Percentiles rank a stretch among this genome's conserved stretches.
These are phyloP conservation scores for Conidiobolus incongruus DNA, from an alignment of 371 early-diverging fungal genomes.

Conservation along the genomic window DNA sequence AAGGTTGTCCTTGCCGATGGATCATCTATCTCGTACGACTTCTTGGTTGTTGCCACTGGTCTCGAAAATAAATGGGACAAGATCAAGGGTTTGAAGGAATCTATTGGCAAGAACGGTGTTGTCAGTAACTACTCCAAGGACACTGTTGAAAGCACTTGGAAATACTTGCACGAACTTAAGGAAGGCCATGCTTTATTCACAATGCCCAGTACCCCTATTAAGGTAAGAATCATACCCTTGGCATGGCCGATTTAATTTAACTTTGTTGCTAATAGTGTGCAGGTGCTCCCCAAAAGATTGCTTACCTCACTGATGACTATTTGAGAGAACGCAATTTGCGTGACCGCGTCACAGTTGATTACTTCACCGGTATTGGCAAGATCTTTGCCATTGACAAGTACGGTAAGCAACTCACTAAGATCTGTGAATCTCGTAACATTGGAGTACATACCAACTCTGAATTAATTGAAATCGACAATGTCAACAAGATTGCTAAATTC, in stretches of 20 bases:
- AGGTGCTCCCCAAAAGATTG: slow-evolving; percentile 81
- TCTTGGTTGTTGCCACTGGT: slow-evolving; percentile 75
- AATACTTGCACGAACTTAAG: slow-evolving; percentile 45
- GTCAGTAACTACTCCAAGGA: slow-evolving; percentile 58
- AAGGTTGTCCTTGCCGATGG: slow-evolving; percentile 26
- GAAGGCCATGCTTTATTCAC: slow-evolving; percentile 78
- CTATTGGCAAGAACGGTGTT: slow-evolving; percentile 61
- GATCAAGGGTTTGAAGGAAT: slow-evolving; percentile 46
- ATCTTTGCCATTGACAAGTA: slow-evolving; percentile 80
- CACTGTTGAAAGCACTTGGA: slow-evolving; percentile 47
- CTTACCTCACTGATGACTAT: slow-evolving; percentile 66
- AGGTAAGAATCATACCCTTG: slow-evolving; percentile 12
- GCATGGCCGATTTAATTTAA: neutral
- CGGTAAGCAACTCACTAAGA: slow-evolving; percentile 33
- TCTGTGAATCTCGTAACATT: slow-evolving; percentile 45
- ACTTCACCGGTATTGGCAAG: slow-evolving; percentile 55
- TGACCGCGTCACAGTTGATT: slow-evolving; percentile 37
- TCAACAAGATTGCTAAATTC: slow-evolving; percentile 49
- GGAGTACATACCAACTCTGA: slow-evolving; percentile 43
- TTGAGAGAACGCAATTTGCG: slow-evolving; percentile 48
- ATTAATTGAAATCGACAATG: slow-evolving; percentile 37
- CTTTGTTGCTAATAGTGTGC: slow-evolving; percentile 27
- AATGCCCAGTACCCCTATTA: slow-evolving; percentile 71
- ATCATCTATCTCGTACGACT: slow-evolving; percentile 30
- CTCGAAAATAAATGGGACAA: slow-evolving; percentile 57